Evolutionary conservation across 73 alveolate genomes (phyloP), one percentile per base, ranked within the genome.

Genomic region (Symbiodinium natans): DNA sequence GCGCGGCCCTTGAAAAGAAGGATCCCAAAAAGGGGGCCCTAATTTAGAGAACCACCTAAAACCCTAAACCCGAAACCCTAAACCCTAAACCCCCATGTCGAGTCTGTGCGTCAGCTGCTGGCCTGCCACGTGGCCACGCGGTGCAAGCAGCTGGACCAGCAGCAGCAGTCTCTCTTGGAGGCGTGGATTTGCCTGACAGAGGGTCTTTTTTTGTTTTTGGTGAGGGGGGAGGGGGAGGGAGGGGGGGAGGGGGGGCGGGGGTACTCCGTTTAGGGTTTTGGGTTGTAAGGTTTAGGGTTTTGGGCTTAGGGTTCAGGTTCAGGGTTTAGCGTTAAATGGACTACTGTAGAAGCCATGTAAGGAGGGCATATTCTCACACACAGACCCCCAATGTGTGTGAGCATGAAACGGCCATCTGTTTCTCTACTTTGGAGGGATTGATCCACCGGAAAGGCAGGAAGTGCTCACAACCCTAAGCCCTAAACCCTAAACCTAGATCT

Each of bases 81-180:
- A 19, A 0, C 63, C 31, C n/a, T 0, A 15, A 15, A 82, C 59
- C 27, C 77, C 39, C 90, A 7, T n/a, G 23, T 13, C 42, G 10
- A 3, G 10, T n/a, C 23, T 17, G 71, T 27, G 48, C 39, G 82
- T 23, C 84, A 87, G 94, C 94, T 87, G 86, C 71, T 87, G 84
- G 94, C 94, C 71, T 87, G 85, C 43, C 94, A 87, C 68, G 94
- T 87, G 94, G 94, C 94, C 71, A 56, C 41, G 33, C 56, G 85
- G 31, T 87, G 94, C 52, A 87, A 87, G 33, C 82, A 87, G 85
- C 85, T 87, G 94, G 94, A 87, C 42, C 42, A 34, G 73, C 86
- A 87, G 94, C 94, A 87, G 85, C 29, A 25, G 36, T 48, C 84
- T 34, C n/a, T 87, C 46, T 42, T 59, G 34, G 94, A 87, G 94